phyloP scores from a whole-genome alignment of 306 rosid species.

The Quillaja saponaria region DNA sequence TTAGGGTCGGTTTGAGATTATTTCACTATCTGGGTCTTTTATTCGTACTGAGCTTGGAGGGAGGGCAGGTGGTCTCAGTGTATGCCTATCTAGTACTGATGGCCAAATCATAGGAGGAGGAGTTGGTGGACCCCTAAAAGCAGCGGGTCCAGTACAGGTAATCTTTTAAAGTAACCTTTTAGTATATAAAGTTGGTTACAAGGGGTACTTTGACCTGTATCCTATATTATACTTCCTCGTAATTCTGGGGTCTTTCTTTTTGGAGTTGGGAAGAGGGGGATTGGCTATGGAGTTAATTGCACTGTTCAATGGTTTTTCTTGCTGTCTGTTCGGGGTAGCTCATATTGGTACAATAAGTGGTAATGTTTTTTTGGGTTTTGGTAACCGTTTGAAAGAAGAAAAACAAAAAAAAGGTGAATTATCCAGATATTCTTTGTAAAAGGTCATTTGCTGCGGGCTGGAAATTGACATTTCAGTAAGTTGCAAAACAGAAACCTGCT shows the following conservation, averaged over 20 bases:
- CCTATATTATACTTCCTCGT: not conserved
- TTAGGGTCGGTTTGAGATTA: constrained; percentile 92
- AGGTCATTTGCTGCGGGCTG: not conserved
- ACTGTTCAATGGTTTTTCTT: too few species aligned
- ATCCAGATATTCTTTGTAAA: not conserved
- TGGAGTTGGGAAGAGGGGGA: not conserved
- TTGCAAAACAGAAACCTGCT: not conserved
- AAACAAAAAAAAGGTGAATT: not conserved
- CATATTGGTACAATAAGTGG: too few species aligned
- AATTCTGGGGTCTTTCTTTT: not conserved
- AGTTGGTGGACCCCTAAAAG: constrained; percentile 87
- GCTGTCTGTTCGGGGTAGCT: too few species aligned
- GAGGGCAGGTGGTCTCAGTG: constrained; percentile 83
- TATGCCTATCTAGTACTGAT: constrained; percentile 74
- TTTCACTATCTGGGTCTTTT: constrained; percentile 88
- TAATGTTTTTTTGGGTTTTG: too few species aligned
- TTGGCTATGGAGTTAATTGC: too few species aligned
- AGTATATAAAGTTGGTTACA: not conserved
- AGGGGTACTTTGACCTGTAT: not conserved
- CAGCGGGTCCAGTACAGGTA: constrained; percentile 99
- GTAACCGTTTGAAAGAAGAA: not conserved
- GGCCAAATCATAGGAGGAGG: constrained; percentile 98
- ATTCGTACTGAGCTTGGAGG: constrained; percentile 72
- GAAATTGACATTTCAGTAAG: not conserved
- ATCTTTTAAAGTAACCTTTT: not conserved